phyloP scores from a whole-genome alignment of 2,329 filamentous ascomycete genomes.

The Berkeleyomyces rouxiae region DNA sequence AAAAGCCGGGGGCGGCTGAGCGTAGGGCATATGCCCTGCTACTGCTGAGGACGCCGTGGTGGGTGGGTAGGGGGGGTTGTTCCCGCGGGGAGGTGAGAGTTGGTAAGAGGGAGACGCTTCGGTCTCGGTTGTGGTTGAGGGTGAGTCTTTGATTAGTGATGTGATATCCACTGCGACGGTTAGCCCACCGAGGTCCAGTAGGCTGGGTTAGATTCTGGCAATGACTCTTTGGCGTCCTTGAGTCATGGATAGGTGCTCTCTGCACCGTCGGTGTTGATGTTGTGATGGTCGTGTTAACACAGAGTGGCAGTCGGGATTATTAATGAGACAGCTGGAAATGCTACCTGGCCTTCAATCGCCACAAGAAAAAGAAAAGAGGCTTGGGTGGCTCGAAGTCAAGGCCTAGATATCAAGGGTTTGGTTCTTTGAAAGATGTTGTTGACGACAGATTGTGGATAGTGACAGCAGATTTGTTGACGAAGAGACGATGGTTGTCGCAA shows the following conservation, averaged over 20 bases:
- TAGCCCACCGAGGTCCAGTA: constrained; percentile 11
- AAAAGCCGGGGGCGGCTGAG: constrained; percentile 12
- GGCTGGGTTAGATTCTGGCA: neutral
- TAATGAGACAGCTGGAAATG: neutral
- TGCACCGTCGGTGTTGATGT: constrained; percentile 11
- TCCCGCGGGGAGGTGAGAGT: constrained; percentile 18
- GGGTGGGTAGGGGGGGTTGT: constrained; percentile 11
- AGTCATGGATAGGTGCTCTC: constrained; percentile 11
- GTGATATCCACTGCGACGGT: constrained; percentile 88
- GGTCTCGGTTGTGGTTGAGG: constrained; percentile 18
- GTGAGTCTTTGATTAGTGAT: constrained; percentile 54
- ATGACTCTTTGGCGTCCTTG: neutral
- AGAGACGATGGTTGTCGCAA: too few relatives aligned
- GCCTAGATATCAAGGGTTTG: neutral
- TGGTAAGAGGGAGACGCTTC: constrained; percentile 15
- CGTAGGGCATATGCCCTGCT: constrained; percentile 12
- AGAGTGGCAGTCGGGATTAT: neutral
- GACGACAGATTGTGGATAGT: too few relatives aligned
- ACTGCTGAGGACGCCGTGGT: constrained; percentile 12
- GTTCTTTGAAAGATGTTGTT: neutral
- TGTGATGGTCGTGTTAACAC: constrained; percentile 6
- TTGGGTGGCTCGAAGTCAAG: neutral
- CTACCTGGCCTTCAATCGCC: neutral
- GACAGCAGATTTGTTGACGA: too few relatives aligned
- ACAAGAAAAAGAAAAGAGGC: neutral